These are phyloP conservation scores for Neocatenulostroma microsporum DNA, from an alignment of 2,329 filamentous ascomycete genomes.

Conservation along the genomic window DNA sequence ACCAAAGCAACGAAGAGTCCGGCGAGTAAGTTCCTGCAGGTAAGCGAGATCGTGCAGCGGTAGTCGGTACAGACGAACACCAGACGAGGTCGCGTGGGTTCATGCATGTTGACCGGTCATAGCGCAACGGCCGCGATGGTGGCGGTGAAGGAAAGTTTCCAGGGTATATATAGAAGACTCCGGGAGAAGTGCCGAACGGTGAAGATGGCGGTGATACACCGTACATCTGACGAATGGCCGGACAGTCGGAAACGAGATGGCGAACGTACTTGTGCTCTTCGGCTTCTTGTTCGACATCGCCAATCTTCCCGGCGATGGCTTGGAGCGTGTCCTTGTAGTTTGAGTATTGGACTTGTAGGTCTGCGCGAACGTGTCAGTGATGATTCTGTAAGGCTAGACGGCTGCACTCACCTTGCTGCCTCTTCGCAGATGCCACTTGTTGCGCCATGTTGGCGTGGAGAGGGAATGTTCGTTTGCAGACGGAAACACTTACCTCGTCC, in stretches of 20 bases:
- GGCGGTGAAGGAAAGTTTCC: constrained; percentile 32
- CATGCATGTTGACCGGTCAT: too few species aligned
- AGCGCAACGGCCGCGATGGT: too few species aligned
- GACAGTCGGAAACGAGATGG: background rate
- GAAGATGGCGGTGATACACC: constrained; percentile 23
- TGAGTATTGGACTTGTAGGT: constrained; percentile 71
- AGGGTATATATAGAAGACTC: constrained; percentile 6
- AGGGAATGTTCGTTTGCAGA: too few species aligned
- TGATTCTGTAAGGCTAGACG: background rate
- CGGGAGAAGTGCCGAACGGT: constrained; percentile 18
- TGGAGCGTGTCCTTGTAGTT: constrained; percentile 73
- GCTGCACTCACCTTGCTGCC: constrained; percentile 58
- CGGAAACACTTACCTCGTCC: too few species aligned
- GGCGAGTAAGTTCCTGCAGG: too few species aligned
- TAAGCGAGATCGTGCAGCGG: too few species aligned
- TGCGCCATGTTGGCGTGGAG: constrained; percentile 36
- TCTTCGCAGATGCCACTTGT: constrained; percentile 52
- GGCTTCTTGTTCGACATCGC: constrained; percentile 92
- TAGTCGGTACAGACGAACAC: too few species aligned
- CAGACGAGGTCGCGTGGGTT: too few species aligned
- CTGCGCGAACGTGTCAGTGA: constrained; percentile 37
- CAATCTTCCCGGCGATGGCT: constrained; percentile 90
- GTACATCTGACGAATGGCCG: constrained; percentile 11
- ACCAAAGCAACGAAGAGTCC: background rate
- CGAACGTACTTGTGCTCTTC: constrained; percentile 86